Conservation (phyloP, 2,329 filamentous ascomycete genomes). For the Catunica adiposa region DNA sequence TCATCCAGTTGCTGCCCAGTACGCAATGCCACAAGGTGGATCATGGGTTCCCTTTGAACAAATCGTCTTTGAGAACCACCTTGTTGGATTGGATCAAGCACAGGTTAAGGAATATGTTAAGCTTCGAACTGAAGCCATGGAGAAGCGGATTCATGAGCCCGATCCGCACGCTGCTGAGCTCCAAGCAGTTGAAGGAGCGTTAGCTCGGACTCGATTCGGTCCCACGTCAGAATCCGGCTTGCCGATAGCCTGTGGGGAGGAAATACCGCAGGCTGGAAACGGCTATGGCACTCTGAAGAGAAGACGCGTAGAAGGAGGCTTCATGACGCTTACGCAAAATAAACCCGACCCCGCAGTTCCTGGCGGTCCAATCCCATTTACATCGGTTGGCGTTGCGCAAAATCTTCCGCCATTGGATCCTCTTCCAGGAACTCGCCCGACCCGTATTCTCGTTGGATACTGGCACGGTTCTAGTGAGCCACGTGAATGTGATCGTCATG, state of each 20-base stretch:
- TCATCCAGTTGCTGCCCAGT: slow-evolving; percentile 28
- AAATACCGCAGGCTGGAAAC: not conserved
- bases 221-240: slow-evolving; percentile 28
- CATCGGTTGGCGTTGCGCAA: slow-evolving; percentile 9
- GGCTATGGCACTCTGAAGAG: slow-evolving; percentile 3
- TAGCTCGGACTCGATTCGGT: slow-evolving; percentile 27
- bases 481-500: slow-evolving; percentile 36
- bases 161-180: slow-evolving; percentile 25
- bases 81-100: slow-evolving; percentile 37
- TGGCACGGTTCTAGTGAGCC: slow-evolving; percentile 39
- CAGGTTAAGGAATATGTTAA: slow-evolving; percentile 48
- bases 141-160: slow-evolving; percentile 23
- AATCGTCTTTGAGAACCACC: slow-evolving; percentile 40
- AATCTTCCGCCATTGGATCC: slow-evolving; percentile 22
- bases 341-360: not conserved
- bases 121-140: slow-evolving; percentile 26
- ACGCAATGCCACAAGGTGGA: slow-evolving; percentile 39
- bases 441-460: slow-evolving; percentile 40
- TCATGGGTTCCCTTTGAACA: slow-evolving; percentile 49
- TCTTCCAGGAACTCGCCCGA: slow-evolving; percentile 37
- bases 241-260: slow-evolving; percentile 34
- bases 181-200: slow-evolving; percentile 31
- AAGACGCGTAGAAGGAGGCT: slow-evolving; percentile 15
- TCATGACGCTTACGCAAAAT: not conserved
- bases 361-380: slow-evolving; percentile 8